These are phyloP conservation scores for Tillandsia leiboldiana DNA, from an alignment of 176 grass and related monocot species.

Conservation along the genomic window DNA sequence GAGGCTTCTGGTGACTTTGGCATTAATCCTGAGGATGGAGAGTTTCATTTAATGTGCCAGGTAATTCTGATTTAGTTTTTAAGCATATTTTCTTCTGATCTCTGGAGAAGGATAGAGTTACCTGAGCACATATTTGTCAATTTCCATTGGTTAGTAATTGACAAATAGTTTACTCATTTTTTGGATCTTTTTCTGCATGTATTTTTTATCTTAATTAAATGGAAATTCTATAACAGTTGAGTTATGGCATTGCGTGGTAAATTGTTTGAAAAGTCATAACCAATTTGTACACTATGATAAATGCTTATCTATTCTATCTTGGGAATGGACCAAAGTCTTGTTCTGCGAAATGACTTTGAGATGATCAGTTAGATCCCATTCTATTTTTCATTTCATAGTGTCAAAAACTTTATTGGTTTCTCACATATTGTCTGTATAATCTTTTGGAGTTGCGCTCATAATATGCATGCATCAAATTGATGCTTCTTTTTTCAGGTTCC, in stretches of 20 bases:
- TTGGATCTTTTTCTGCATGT: not conserved
- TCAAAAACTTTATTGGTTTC: not conserved
- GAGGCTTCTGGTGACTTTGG: slow-evolving; percentile 98
- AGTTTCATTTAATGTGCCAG: slow-evolving; percentile 99
- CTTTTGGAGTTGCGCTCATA: not conserved
- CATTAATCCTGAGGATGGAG: slow-evolving; percentile 87
- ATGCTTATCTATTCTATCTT: too few species aligned
- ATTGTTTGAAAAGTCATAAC: not conserved
- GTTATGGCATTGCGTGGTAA: not conserved
- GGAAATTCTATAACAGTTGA: not conserved
- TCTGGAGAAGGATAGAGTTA: too few species aligned
- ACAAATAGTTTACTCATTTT: too few species aligned
- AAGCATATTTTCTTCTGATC: too few species aligned
- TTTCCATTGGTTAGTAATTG: too few species aligned
- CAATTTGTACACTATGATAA: not conserved
- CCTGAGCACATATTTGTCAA: too few species aligned
- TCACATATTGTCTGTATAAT: too few species aligned
- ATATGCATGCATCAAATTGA: slow-evolving; percentile 18
- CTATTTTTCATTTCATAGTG: slow-evolving; percentile 4
- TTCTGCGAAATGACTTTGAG: too few species aligned
- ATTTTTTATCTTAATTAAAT: not conserved
- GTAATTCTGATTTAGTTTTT: slow-evolving; percentile 22
- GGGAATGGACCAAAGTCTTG: too few species aligned
- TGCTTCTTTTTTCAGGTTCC: slow-evolving; percentile 55
- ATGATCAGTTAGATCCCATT: too few species aligned